Conservation (phyloP, 805 yeast genomes). For the Tetrapisispora phaffii region DNA sequence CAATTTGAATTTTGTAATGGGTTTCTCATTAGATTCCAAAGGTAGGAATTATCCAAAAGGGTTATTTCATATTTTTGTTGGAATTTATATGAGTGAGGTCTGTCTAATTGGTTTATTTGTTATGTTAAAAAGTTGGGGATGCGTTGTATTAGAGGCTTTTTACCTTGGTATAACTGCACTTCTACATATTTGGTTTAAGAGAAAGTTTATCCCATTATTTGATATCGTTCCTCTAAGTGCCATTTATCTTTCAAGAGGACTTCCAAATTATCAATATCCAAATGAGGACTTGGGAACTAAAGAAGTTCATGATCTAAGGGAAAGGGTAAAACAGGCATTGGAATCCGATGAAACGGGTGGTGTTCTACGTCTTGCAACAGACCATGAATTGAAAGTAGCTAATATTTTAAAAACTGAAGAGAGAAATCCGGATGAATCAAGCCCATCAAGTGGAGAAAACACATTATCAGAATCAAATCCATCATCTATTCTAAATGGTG, state of each 20-base stretch:
- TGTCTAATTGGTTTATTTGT: slow-evolving; percentile 64
- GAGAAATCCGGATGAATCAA: slow-evolving; percentile 3
- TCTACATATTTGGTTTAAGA: slow-evolving; percentile 49
- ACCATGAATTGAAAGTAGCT: slow-evolving; percentile 23
- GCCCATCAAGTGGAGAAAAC: slow-evolving; percentile 2
- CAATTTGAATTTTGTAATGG: slow-evolving; percentile 52
- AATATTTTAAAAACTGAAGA: slow-evolving; percentile 16
- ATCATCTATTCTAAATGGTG: background rate
- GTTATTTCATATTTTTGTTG: slow-evolving; percentile 61
- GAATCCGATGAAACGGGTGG: slow-evolving; percentile 21
- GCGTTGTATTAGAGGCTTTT: slow-evolving; percentile 60
- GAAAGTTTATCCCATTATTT: slow-evolving; percentile 50
- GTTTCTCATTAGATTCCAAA: slow-evolving; percentile 50
- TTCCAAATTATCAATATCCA: slow-evolving; percentile 43
- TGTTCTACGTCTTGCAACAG: slow-evolving; percentile 24
- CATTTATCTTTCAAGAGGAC: slow-evolving; percentile 31
- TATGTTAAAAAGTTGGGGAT: slow-evolving; percentile 71
- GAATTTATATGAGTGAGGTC: slow-evolving; percentile 59
- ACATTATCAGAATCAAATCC: background rate
- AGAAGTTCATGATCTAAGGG: slow-evolving; percentile 46
- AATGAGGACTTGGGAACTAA: slow-evolving; percentile 51
- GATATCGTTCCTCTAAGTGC: slow-evolving; percentile 65
- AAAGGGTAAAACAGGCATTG: slow-evolving; percentile 21
- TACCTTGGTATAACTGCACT: slow-evolving; percentile 46
- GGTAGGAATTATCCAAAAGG: slow-evolving; percentile 70